phyloP scores from a whole-genome alignment of 768 basidiomycete species.

The Leccinum disarticulatum region DNA sequence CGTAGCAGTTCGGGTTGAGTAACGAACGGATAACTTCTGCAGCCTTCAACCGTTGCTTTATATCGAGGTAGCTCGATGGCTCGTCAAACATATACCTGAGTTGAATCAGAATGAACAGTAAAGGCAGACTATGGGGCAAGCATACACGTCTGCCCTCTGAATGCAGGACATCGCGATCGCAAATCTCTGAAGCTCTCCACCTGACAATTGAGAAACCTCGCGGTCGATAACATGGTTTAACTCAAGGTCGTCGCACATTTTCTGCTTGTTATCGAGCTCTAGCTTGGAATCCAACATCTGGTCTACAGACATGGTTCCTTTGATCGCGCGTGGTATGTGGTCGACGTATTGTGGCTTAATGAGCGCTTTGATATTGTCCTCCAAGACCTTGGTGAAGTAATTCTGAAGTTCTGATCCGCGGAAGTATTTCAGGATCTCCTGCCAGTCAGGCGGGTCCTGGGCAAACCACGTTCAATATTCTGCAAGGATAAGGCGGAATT shows the following conservation, averaged over 20 bases:
- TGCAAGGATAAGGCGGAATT: background rate
- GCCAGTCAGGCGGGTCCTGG: slow-evolving; percentile 98
- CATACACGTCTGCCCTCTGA: slow-evolving; percentile 92
- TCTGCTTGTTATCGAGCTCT: slow-evolving; percentile 85
- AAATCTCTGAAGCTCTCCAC: slow-evolving; percentile 97
- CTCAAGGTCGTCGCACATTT: slow-evolving; percentile 84
- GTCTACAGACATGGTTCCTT: slow-evolving; percentile 80
- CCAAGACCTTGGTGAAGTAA: slow-evolving; percentile 98
- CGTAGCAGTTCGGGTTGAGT: slow-evolving; percentile 81
- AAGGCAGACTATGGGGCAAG: slow-evolving; percentile 11
- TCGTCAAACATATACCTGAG: slow-evolving; percentile 98
- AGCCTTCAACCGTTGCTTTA: slow-evolving; percentile 92
- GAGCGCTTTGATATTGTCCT: slow-evolving; percentile 97
- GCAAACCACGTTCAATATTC: background rate
- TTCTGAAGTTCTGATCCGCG: slow-evolving; percentile 98
- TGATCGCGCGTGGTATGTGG: slow-evolving; percentile 95
- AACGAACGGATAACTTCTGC: slow-evolving; percentile 93
- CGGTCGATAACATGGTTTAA: slow-evolving; percentile 83
- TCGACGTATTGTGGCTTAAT: slow-evolving; percentile 99
- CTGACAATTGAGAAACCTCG: slow-evolving; percentile 83
- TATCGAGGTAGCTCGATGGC: slow-evolving; percentile 96
- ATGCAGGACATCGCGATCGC: slow-evolving; percentile 98
- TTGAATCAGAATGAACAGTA: slow-evolving; percentile 4
- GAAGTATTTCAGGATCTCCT: slow-evolving; percentile 97
- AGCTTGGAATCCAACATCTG: slow-evolving; percentile 92